Evolutionary conservation across 306 rosid genomes (phyloP).

Genomic region (Rosa lucieae): DNA sequence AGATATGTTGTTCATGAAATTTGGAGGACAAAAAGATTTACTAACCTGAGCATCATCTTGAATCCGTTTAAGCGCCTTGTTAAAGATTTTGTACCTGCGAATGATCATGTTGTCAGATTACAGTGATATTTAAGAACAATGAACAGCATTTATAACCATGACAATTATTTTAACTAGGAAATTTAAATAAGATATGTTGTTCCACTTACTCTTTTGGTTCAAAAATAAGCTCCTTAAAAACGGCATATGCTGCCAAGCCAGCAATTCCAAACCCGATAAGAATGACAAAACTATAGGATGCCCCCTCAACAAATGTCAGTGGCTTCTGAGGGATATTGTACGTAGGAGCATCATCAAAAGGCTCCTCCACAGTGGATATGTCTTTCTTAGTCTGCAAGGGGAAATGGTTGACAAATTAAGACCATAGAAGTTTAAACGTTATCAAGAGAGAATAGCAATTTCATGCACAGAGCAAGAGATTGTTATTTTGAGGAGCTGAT

Average conservation of each 20-base stretch:
- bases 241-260: constrained; percentile 85
- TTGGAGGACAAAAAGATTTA: not conserved
- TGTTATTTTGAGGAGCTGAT: not conserved
- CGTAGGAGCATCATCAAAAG: constrained; percentile 81
- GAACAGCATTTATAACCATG: constrained; percentile 8
- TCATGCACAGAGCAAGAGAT: not conserved
- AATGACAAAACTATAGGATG: constrained; percentile 78
- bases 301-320: constrained; percentile 78
- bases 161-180: not conserved
- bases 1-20: not conserved
- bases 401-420: constrained; percentile 18
- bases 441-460: not conserved
- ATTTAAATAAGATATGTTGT: constrained; percentile 7
- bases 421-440: not conserved
- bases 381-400: constrained; percentile 72
- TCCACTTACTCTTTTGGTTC: constrained; percentile 84
- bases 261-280: constrained; percentile 85
- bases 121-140: constrained; percentile 9
- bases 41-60: constrained; percentile 86
- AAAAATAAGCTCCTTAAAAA: constrained; percentile 91
- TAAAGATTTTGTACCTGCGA: constrained; percentile 76
- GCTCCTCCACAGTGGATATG: constrained; percentile 73
- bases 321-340: constrained; percentile 95
- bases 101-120: constrained; percentile 13
- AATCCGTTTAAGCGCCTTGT: constrained; percentile 80